A percentile compares a stretch with the other conserved stretches of the same genome.
These are phyloP conservation scores for Solanum verrucosum DNA, from an alignment of 257 asterid genomes.

Conservation along the genomic window DNA sequence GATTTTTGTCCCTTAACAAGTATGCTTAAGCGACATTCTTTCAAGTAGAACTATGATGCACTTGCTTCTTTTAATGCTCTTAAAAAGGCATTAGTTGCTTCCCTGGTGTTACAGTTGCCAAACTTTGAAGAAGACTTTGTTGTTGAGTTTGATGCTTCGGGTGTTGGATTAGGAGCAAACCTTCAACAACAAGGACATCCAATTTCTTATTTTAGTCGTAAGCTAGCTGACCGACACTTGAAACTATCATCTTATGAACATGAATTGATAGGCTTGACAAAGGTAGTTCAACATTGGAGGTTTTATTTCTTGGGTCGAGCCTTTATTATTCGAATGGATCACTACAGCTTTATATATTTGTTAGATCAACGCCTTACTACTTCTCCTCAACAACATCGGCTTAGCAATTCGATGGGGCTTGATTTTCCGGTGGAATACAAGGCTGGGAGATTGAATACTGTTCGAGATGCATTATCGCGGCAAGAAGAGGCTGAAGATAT, in stretches of 20 bases:
- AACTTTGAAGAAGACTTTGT: neutral
- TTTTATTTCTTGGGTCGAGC: neutral
- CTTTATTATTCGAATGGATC: neutral
- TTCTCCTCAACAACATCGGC: neutral
- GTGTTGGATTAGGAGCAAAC: neutral
- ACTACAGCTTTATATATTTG: neutral
- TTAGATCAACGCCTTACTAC: neutral
- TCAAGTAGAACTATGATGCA: neutral
- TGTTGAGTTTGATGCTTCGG: neutral
- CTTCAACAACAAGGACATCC: neutral
- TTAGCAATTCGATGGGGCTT: neutral
- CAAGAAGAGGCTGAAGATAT: neutral
- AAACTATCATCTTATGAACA: neutral
- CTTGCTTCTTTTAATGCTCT: neutral
- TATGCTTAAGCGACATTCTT: neutral
- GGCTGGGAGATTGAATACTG: neutral
- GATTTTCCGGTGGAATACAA: neutral
- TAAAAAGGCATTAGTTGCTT: neutral
- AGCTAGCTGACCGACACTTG: neutral
- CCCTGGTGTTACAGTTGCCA: neutral
- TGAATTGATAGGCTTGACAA: neutral
- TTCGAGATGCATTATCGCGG: neutral
- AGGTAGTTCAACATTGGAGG: neutral
- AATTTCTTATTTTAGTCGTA: neutral
- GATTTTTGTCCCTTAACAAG: neutral